Evolutionary conservation across 805 yeast species (phyloP), one percentile per base, ranked within the genome.

Genomic region (Candida jianshihensis): DNA sequence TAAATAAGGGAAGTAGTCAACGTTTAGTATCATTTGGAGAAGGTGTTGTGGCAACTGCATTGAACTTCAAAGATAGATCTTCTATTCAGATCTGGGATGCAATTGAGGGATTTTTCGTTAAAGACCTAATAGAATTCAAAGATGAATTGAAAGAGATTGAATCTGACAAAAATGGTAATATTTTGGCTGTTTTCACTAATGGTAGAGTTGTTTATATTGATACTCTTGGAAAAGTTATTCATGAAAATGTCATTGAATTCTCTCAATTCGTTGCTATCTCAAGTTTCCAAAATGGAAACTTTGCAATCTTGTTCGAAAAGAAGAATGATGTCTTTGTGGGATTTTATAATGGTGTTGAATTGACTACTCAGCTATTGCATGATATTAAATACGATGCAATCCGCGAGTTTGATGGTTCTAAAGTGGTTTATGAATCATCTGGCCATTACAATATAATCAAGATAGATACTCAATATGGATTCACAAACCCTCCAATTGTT

Each of bases 11-110:
- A 24, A 46, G 43, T 7, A 36, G 43, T 33, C 39, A 40, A 13
- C 35, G 27, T 15, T 17, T 50, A 16, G 30, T 36, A 4, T 16
- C 38, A 2, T 40, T 46, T 18, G 40, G 37, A 6, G 34, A 40
- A 3, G 26, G 37, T 8, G 28, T 39, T 3, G 35, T 41, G 2
- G 35, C 42, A 6, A 48, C 49, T 7, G 61, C 53, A 2, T 46
- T 56, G 18, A 50, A 49, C 32, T 38, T 38, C 26, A 40, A 38
- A 22, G 38, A 43, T 13, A 35, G 38, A 25, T 36, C 30, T 43
- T 58, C 39, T 13, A 36, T 38, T 39, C 56, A 38, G 40, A 21
- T 42, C 5, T 50, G 49, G 51, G 39, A 51, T 34, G 10, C 41
- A 16, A 11, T n/a, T 3, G 32, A 35, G 12, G 54, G 54, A 6